phyloP scores from a whole-genome alignment of 305 asterid genomes.

The Fraxinus nigra region DNA sequence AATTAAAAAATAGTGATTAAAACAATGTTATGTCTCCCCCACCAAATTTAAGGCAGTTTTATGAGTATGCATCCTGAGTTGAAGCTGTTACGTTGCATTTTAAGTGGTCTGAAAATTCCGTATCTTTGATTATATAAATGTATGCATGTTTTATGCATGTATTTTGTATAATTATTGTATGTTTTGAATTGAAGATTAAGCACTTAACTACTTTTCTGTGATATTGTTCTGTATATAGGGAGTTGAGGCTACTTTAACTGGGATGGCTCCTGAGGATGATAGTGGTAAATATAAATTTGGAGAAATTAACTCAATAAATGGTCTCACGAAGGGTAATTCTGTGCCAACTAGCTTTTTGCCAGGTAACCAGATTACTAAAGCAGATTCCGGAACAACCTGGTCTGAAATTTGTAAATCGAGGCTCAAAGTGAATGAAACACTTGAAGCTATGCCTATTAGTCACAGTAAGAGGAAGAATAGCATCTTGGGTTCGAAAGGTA shows the following conservation, averaged over 20 bases:
- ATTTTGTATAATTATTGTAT: not conserved
- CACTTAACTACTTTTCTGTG: conserved; percentile 6
- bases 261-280: conserved; percentile 41
- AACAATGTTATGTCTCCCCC: not conserved
- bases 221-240: conserved; percentile 47
- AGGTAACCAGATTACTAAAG: conserved; percentile 31
- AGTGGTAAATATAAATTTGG: conserved; percentile 35
- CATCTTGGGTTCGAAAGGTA: conserved; percentile 53
- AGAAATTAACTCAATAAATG: conserved; percentile 28
- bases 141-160: not conserved
- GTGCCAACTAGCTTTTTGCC: conserved; percentile 23
- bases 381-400: conserved; percentile 30
- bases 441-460: conserved; percentile 40
- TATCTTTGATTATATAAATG: not conserved
- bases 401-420: conserved; percentile 36
- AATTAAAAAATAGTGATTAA: not conserved
- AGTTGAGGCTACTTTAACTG: conserved; percentile 40
- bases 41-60: not conserved
- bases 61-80: conserved; percentile 6
- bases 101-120: not conserved
- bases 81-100: not conserved
- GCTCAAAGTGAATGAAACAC: conserved; percentile 38
- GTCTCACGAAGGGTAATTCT: conserved; percentile 41
- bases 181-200: conserved; percentile 9
- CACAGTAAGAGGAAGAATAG: conserved; percentile 64